Conservation (phyloP, 345 rosid species). For the Microthlaspi erraticum region DNA sequence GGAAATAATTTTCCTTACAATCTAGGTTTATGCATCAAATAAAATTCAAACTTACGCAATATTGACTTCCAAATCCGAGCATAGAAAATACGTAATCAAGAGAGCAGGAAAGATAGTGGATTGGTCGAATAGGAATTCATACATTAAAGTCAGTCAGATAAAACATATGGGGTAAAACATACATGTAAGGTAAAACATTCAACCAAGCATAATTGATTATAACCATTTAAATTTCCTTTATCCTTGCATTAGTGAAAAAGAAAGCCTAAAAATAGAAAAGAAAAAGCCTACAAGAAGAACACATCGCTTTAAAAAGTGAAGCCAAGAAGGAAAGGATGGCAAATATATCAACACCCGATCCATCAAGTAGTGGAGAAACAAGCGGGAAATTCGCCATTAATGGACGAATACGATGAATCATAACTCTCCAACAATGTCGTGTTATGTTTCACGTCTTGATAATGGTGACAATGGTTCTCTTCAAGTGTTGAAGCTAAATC, state of each 20-base stretch:
- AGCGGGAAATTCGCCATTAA: conserved; percentile 31
- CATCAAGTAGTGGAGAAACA: conserved; percentile 41
- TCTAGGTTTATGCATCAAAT: too few relatives aligned
- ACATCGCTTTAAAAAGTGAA: conserved; percentile 29
- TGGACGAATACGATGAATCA: conserved; percentile 31
- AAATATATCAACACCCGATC: conserved; percentile 11
- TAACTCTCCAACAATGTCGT: conserved; percentile 39
- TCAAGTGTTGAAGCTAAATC: conserved; percentile 19
- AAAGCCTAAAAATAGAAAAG: conserved; percentile 23
- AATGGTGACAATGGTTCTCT: conserved; percentile 19
- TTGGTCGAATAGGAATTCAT: too few relatives aligned
- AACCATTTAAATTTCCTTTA: not conserved
- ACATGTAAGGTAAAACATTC: too few relatives aligned
- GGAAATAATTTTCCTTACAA: too few relatives aligned
- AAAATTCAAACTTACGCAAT: too few relatives aligned
- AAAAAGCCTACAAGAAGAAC: conserved; percentile 25
- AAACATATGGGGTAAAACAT: too few relatives aligned
- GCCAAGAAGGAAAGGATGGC: conserved; percentile 5
- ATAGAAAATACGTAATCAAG: too few relatives aligned
- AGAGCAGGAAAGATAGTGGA: too few relatives aligned
- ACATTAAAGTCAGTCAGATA: too few relatives aligned
- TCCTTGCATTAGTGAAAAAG: conserved; percentile 19
- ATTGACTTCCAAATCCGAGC: too few relatives aligned
- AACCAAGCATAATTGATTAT: not conserved
- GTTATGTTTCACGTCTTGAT: conserved; percentile 34